Evolutionary conservation across 2,329 filamentous ascomycete species (phyloP).

Genomic region (Cadophora luteo-olivacea): DNA sequence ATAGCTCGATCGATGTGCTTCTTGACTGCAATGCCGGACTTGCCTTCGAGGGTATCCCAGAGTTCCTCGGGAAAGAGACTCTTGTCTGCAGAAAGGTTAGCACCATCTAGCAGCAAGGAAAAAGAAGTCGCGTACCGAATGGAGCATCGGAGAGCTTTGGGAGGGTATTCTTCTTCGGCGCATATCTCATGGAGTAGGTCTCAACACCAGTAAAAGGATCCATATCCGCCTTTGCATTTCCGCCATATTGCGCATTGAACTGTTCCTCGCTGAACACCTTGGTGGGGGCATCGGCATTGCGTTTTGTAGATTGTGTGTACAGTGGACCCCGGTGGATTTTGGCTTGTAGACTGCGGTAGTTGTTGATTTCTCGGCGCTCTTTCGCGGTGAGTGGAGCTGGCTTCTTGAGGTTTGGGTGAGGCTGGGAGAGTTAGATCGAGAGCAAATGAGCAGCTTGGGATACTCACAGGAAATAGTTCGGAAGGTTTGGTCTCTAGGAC

Average conservation of each 20-base stretch:
- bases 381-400: conserved; percentile 48
- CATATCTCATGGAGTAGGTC: conserved; percentile 64
- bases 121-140: conserved; percentile 54
- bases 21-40: conserved; percentile 36
- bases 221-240: conserved; percentile 51
- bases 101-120: too few relatives aligned
- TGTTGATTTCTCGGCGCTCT: conserved; percentile 56
- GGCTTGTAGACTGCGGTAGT: conserved; percentile 58
- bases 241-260: conserved; percentile 45
- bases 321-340: conserved; percentile 64
- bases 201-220: conserved; percentile 68
- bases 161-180: conserved; percentile 59
- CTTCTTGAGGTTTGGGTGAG: conserved; percentile 45
- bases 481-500: conserved; percentile 50
- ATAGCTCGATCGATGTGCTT: conserved; percentile 39
- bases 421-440: conserved; percentile 25
- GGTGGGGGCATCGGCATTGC: conserved; percentile 45
- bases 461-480: conserved; percentile 53
- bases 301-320: conserved; percentile 49
- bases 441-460: background rate
- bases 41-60: conserved; percentile 57
- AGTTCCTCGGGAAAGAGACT: conserved; percentile 65
- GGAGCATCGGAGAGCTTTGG: conserved; percentile 60
- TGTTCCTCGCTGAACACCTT: conserved; percentile 51
- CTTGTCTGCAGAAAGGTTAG: too few relatives aligned